Base-by-base conservation (phyloP, 1,139 yeast species). In the Blastobotrys illinoisensis region DNA sequence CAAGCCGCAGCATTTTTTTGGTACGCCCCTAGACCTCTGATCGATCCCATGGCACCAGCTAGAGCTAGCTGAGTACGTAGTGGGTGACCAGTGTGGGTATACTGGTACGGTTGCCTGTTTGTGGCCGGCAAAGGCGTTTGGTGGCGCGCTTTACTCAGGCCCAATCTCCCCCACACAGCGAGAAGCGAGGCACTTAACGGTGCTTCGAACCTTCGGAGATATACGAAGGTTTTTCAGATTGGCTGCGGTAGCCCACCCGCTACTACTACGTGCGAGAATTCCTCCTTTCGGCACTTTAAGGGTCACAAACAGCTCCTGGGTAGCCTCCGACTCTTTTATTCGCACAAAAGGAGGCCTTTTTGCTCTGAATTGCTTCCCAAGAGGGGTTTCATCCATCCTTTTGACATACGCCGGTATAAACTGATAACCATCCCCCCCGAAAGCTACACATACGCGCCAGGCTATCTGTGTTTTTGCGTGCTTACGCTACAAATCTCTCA, bases 161-260 rank as follows among this genome's bases (percentile, higher is more conserved):
- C n/a, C 32, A 11, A 32, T 5, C 40, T 11, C 40, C 16, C 40
- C 40, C 40, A 32, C 32, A 26, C 9, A 7, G 9, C 13, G 32
- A 26, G 32, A 11, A 11, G 32, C 9, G 24, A 23, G 24, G 7
- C 24, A 5, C 13, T 11, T 9, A 32, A 32, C 40, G 40, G 40
- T 32, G 32, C 11, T 9, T 4, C 14, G 13, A 32, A 32, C 40
- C 40, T 32, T 32, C 40, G 40, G 40, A 32, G 40, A 32, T 32
- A 32, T 32, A 32, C 40, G 40, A 32, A 32, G 40, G 16, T 32
- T 32, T 32, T 32, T 32, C 16, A 13, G 3, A 5, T 14, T 13
- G 40, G 40, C 40, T 32, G 40, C 40, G 40, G 40, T 32, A 32
- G 40, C 40, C 40, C 40, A 32, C 40, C 40, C 40, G 40, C 40